Base-by-base conservation (phyloP, 192 early-diverging fungal genomes). In the Haplosporangium gracile region DNA sequence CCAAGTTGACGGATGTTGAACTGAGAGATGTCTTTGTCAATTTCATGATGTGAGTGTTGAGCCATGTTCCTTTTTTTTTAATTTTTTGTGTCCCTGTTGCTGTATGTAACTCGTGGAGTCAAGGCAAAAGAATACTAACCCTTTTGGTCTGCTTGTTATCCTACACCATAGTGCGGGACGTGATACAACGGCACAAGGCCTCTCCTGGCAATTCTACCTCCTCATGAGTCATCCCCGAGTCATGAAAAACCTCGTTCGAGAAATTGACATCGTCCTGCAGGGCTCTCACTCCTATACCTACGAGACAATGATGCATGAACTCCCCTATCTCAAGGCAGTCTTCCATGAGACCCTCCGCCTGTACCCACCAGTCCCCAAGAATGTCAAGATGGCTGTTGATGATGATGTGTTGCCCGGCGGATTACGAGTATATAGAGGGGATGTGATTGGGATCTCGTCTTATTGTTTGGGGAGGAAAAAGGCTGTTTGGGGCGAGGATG, bases 361-460 rank as follows among this genome's bases (percentile, higher is more conserved):
- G 2, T 77, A 89, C 51, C 88, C 93, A 5, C 85, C 91, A 26
- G 94, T 96, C 11, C 95, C 95, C 32, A 55, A 38, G 13, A 91
- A 94, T 34, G 77, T 90, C 51, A 83, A 91, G 65, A 75, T 78
- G 38, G 77, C 90, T 4, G 70, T 79, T 1, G 47, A 77, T 26
- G 88, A 91, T 49, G 90, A 85, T 32, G 47, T 88, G 7, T 65
- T 94, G 4, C 88, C 88, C 1, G 91, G 90, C 39, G 89, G 92
- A 10, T 22, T 82, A 10, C 43, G 69, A 13, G 88, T 96, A 34
- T 80, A 83, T 20, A 91, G 87, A 36, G 94, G 93, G 2, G 88
- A 91, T 13, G 40, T 73, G 24, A 85, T 95, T 2, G 73, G 49
- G 0, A 79, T 93, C 49, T 87, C 76, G 18, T 51, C 87, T 29